A percentile compares a stretch with the other conserved stretches of the same genome.
Evolutionary conservation across 495 filamentous ascomycete genomes (phyloP).

Genomic region (Hyaloscypha finlandica): DNA sequence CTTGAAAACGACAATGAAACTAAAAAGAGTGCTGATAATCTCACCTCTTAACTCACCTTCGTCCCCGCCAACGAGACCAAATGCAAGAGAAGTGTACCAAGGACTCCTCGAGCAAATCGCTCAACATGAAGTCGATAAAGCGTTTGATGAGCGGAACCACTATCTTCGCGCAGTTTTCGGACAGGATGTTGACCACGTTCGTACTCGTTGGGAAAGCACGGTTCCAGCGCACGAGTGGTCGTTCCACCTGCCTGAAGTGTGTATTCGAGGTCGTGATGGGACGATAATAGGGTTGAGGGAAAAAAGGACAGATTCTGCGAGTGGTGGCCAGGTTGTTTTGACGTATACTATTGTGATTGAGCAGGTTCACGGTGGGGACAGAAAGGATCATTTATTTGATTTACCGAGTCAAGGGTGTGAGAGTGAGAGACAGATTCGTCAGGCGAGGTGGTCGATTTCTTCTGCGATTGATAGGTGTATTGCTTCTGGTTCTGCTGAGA

Average conservation of each 20-base stretch:
- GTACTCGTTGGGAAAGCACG: neutral
- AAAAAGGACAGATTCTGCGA: neutral
- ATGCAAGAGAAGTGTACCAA: neutral
- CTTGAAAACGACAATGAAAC: neutral
- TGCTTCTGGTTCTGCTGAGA: neutral
- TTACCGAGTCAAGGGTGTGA: neutral
- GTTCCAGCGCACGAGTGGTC: neutral
- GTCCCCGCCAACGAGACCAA: neutral
- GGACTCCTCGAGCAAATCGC: neutral
- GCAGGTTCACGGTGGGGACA: neutral
- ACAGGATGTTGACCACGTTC: neutral
- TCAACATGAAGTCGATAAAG: neutral
- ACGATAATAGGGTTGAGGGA: neutral
- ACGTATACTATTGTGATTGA: neutral
- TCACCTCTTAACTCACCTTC: neutral
- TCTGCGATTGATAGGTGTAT: conserved; percentile 1
- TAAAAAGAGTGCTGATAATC: neutral
- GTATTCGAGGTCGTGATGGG: neutral
- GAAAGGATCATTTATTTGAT: neutral
- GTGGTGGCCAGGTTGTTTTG: neutral
- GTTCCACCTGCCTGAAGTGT: neutral
- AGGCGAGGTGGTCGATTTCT: neutral
- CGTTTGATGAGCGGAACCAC: neutral
- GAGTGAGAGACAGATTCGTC: neutral
- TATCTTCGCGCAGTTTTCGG: neutral